Base-by-base conservation (phyloP, 345 rosid genomes). In the Eutrema japonicum region DNA sequence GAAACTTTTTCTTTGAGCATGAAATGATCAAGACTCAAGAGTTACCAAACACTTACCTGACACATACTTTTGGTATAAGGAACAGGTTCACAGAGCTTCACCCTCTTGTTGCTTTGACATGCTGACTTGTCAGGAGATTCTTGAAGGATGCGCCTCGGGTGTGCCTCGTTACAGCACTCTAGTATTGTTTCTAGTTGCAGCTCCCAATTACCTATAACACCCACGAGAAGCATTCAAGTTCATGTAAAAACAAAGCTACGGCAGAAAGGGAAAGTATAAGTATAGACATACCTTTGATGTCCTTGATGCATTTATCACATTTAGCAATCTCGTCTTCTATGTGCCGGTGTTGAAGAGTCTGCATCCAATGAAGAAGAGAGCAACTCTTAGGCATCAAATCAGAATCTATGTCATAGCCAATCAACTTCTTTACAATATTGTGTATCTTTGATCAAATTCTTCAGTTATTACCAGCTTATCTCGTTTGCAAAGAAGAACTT, bases 251-350 rank as follows among this genome's bases (percentile, higher is more conserved):
- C 41, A 68, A 51, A 68, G 41, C 38, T n/a, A 41, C 35, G 22
- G 48, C 64, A 29, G 36, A 69, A 37, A 16, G 36, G 50, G 16
- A 5, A 52, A 29, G 10, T 4, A 45, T 11, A 52, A 29, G 10
- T 4, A 45, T 11, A 55, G 43, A 33, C 69, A 41, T 78, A 87
- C 94, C 88, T 47, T 65, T 73, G 64, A 92, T 69, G 37, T 59
- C 80, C 65, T 81, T 82, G 64, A 90, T 83, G 57, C 60, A 35
- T 66, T 76, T 78, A 74, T 90, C 93, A 57, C 83, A 87, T 62
- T 74, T 58, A 57, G 91, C 91, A 82, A 92, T 86, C 74, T 86
- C 88, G 57, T 88, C 93, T 74, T 86, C 87, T 14, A 90, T 78
- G 27, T 67, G 22, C 10, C 95, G 84, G n/a, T 66, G 93, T 79